phyloP scores from a whole-genome alignment of 768 basidiomycete species.

The Agaricus blazei region DNA sequence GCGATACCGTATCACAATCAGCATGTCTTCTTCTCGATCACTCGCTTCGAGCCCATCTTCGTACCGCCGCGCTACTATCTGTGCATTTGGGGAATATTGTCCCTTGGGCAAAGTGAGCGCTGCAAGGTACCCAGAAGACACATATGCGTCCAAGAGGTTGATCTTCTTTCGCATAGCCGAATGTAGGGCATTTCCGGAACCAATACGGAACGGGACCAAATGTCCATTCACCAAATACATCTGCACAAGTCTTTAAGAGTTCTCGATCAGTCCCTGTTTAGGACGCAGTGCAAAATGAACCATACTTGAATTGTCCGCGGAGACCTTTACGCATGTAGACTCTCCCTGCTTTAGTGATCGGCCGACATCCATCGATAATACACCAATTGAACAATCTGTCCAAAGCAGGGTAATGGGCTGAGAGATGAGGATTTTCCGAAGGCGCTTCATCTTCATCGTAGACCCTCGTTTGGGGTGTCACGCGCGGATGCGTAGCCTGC shows the following conservation, averaged over 20 bases:
- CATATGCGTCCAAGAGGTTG: conserved; percentile 68
- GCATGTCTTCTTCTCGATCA: conserved; percentile 82
- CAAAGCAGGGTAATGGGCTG: conserved; percentile 52
- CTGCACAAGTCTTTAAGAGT: conserved; percentile 50
- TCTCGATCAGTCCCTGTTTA: conserved; percentile 6
- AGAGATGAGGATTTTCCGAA: conserved; percentile 52
- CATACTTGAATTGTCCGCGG: conserved; percentile 76
- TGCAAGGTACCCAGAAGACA: conserved; percentile 84
- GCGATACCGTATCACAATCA: conserved; percentile 78
- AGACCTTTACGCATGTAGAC: conserved; percentile 68
- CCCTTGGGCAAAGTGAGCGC: conserved; percentile 57
- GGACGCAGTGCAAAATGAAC: conserved; percentile 6
- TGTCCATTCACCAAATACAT: conserved; percentile 73
- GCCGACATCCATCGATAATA: conserved; percentile 69
- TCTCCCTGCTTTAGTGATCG: conserved; percentile 69
- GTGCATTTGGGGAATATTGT: conserved; percentile 54
- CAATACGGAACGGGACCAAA: conserved; percentile 67
- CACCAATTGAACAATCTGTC: conserved; percentile 84
- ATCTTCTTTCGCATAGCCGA: conserved; percentile 49
- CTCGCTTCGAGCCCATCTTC: conserved; percentile 86
- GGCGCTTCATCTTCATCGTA: conserved; percentile 34
- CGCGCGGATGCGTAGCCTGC: conserved; percentile 49
- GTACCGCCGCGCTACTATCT: conserved; percentile 66
- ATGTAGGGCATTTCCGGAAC: conserved; percentile 52
- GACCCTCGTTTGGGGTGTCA: conserved; percentile 52